phyloP scores from a whole-genome alignment of 1,139 yeast species.

The Zygoascus hellenicus region DNA sequence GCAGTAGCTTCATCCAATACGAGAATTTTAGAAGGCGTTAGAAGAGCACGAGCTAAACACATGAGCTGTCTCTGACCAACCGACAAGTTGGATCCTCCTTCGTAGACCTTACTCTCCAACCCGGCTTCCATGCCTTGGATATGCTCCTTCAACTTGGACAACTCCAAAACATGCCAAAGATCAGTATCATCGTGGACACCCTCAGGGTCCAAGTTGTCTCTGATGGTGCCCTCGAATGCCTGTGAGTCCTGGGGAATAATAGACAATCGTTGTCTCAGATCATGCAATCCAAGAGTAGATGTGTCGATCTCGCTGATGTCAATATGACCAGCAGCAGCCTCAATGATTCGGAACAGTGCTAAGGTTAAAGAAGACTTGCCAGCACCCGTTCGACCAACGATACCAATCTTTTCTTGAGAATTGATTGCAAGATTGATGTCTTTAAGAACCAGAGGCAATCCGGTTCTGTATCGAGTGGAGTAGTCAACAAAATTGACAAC shows the following conservation, averaged over 20 bases:
- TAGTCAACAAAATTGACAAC: conserved; percentile 65
- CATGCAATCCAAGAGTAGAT: conserved; percentile 66
- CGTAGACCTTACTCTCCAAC: conserved; percentile 59
- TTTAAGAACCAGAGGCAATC: conserved; percentile 73
- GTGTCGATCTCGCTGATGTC: conserved; percentile 69
- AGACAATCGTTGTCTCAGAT: conserved; percentile 76
- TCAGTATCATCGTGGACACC: conserved; percentile 62
- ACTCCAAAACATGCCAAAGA: conserved; percentile 78
- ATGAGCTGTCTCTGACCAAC: conserved; percentile 90
- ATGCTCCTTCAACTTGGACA: conserved; percentile 78
- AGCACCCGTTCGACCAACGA: conserved; percentile 95
- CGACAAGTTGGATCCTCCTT: conserved; percentile 83
- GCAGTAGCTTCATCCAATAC: conserved; percentile 97
- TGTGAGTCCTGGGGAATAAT: conserved; percentile 98
- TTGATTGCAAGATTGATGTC: conserved; percentile 61
- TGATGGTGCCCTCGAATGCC: conserved; percentile 85
- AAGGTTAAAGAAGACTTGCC: conserved; percentile 90
- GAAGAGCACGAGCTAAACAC: conserved; percentile 83
- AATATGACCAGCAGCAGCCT: conserved; percentile 68
- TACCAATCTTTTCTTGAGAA: conserved; percentile 83
- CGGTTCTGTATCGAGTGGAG: conserved; percentile 81
- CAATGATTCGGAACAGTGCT: conserved; percentile 86
- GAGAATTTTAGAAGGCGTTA: conserved; percentile 70
- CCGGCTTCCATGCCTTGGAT: conserved; percentile 59
- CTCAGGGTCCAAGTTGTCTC: conserved; percentile 88